A percentile compares a stretch with the other conserved stretches of the same genome.
Conservation (phyloP, 108 stramenopile species). For the Cyclotella cryptica region DNA sequence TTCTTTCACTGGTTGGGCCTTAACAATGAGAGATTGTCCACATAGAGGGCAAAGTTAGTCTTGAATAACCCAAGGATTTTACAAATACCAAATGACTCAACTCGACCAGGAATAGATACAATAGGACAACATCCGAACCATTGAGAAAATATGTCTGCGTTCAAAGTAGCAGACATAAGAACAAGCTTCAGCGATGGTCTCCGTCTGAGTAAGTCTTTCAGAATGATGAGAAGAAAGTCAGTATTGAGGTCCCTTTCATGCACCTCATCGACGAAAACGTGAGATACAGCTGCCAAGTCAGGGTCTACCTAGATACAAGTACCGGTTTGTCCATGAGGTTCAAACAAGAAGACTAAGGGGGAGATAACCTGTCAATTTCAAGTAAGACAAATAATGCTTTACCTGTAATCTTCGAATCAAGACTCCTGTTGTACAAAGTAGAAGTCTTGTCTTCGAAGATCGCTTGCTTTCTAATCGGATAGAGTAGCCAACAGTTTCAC, state of each 20-base stretch:
- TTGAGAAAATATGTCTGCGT: slow-evolving; percentile 78
- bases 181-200: slow-evolving; percentile 83
- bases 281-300: slow-evolving; percentile 69
- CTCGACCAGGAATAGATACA: slow-evolving; percentile 82
- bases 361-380: too few species aligned
- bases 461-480: slow-evolving; percentile 85
- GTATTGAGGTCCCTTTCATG: slow-evolving; percentile 92
- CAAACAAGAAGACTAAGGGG: too few species aligned
- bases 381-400: slow-evolving; percentile 58
- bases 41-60: not conserved
- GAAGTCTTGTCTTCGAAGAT: slow-evolving; percentile 68
- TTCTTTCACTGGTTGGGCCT: slow-evolving; percentile 49
- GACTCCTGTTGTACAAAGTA: slow-evolving; percentile 90
- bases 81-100: slow-evolving; percentile 39
- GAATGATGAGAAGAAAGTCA: slow-evolving; percentile 90
- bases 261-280: slow-evolving; percentile 89
- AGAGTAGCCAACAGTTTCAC: slow-evolving; percentile 89
- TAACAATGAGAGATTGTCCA: not conserved
- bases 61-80: not conserved
- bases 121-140: slow-evolving; percentile 88
- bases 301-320: slow-evolving; percentile 45
- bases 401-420: slow-evolving; percentile 85
- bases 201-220: slow-evolving; percentile 76
- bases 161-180: slow-evolving; percentile 93
- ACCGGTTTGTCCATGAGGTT: too few species aligned